Evolutionary conservation across 2,329 filamentous ascomycete species (phyloP).

Genomic region (Colletotrichum kahawae): DNA sequence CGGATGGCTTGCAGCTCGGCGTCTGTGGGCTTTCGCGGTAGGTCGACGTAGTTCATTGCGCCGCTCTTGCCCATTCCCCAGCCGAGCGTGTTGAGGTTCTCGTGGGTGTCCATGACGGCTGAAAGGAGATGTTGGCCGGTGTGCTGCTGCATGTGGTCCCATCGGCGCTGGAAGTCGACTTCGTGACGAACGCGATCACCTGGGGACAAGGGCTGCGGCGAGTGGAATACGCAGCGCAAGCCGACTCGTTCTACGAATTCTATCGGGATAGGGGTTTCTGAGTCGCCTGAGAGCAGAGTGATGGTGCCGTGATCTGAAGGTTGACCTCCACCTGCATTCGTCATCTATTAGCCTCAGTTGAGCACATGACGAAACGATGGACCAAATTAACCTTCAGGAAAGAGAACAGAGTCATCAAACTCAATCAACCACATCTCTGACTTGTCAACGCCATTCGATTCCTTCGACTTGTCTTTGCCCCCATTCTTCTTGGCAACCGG

Average conservation of each 20-base stretch:
- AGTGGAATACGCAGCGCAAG: constrained; percentile 28
- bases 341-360: background rate
- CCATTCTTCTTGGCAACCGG: constrained; percentile 6
- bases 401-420: constrained; percentile 33
- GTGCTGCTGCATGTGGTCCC: constrained; percentile 39
- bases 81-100: constrained; percentile 29
- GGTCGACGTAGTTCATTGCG: constrained; percentile 34
- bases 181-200: constrained; percentile 29
- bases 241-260: constrained; percentile 31
- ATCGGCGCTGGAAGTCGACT: constrained; percentile 32
- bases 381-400: constrained; percentile 28
- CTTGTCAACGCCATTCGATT: background rate
- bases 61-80: constrained; percentile 34
- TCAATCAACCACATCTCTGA: constrained; percentile 33
- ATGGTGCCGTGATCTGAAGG: constrained; percentile 34
- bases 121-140: constrained; percentile 37
- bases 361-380: no score
- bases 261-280: constrained; percentile 22
- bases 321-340: constrained; percentile 31
- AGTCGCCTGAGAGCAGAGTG: background rate
- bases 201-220: constrained; percentile 19
- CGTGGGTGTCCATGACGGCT: constrained; percentile 30
- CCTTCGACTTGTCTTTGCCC: constrained; percentile 24
- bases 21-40: constrained; percentile 29
- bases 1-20: constrained; percentile 30